Conservation (phyloP, 2,329 filamentous ascomycete genomes). For the Trichoderma gracile region DNA sequence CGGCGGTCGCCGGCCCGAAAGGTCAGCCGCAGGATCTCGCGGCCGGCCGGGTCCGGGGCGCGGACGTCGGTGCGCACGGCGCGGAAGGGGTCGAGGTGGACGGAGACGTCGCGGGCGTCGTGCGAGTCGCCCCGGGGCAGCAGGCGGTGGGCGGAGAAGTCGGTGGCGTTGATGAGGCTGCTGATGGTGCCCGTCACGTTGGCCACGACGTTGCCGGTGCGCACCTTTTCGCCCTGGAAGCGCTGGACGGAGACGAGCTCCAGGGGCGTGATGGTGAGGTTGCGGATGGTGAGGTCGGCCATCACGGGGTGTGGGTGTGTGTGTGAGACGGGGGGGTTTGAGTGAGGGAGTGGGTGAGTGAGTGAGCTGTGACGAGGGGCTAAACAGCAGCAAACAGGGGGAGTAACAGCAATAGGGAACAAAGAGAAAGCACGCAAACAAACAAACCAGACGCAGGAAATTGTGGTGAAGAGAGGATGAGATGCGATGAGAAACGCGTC, state of each 20-base stretch:
- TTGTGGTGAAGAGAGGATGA: no score
- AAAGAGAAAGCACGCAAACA: no score
- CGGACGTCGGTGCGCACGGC: constrained; percentile 59
- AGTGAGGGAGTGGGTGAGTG: neutral
- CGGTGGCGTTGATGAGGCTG: constrained; percentile 48
- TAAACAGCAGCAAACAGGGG: neutral
- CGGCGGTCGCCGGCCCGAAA: constrained; percentile 58
- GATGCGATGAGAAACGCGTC: no score
- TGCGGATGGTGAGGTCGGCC: constrained; percentile 71
- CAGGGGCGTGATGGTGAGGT: constrained; percentile 73
- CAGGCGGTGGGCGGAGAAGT: constrained; percentile 35
- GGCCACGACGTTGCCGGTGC: constrained; percentile 46
- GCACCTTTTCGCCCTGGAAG: constrained; percentile 57
- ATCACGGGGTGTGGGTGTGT: constrained; percentile 37
- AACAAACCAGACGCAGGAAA: no score
- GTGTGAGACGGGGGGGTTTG: no score
- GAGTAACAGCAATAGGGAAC: neutral
- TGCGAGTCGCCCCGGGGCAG: constrained; percentile 58
- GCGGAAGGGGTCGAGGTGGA: constrained; percentile 69
- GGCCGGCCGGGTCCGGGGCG: constrained; percentile 53
- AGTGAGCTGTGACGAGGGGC: neutral
- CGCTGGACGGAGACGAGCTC: constrained; percentile 73
- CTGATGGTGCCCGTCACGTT: constrained; percentile 49
- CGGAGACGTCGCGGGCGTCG: constrained; percentile 60
- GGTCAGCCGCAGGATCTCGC: constrained; percentile 71